Conservation (phyloP, 495 filamentous ascomycete genomes). For the Cercophora scortea region DNA sequence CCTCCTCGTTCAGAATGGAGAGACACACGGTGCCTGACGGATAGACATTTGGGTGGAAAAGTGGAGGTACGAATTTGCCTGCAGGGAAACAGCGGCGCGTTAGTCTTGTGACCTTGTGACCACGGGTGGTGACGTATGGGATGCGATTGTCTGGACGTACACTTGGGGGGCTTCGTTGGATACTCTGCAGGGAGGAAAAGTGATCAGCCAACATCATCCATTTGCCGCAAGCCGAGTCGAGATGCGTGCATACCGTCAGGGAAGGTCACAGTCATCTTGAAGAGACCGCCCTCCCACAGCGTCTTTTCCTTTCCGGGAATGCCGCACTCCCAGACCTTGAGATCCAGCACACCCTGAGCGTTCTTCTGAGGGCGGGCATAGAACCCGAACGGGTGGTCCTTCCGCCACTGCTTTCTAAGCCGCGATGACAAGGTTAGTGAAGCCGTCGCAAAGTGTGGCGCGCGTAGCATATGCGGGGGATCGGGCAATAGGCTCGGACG, state of each 20-base stretch:
- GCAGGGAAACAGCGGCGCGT: slow-evolving; percentile 14
- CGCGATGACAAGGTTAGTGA: slow-evolving; percentile 5
- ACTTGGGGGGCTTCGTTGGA: slow-evolving; percentile 97
- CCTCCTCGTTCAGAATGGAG: slow-evolving; percentile 96
- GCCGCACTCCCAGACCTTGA: slow-evolving; percentile 95
- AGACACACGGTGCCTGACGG: slow-evolving; percentile 96
- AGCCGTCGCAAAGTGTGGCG: neutral
- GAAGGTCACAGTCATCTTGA: slow-evolving; percentile 88
- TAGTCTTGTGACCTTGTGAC: slow-evolving; percentile 9
- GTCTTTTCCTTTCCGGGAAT: slow-evolving; percentile 94
- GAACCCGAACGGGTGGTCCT: slow-evolving; percentile 97
- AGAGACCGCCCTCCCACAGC: slow-evolving; percentile 91
- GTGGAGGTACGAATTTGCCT: slow-evolving; percentile 95
- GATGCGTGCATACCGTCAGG: slow-evolving; percentile 70
- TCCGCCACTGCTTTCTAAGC: slow-evolving; percentile 86
- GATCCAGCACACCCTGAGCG: slow-evolving; percentile 70
- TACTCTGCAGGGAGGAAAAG: slow-evolving; percentile 61
- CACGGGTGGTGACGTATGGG: neutral
- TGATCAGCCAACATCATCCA: slow-evolving; percentile 7
- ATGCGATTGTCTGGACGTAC: slow-evolving; percentile 41
- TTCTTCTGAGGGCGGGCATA: slow-evolving; percentile 82
- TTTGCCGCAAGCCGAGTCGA: neutral
- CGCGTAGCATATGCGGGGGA: neutral
- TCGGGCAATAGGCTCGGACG: slow-evolving; percentile 7
- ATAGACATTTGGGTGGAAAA: slow-evolving; percentile 99